Conservation (phyloP, 768 basidiomycete species). For the Suillus decipiens region DNA sequence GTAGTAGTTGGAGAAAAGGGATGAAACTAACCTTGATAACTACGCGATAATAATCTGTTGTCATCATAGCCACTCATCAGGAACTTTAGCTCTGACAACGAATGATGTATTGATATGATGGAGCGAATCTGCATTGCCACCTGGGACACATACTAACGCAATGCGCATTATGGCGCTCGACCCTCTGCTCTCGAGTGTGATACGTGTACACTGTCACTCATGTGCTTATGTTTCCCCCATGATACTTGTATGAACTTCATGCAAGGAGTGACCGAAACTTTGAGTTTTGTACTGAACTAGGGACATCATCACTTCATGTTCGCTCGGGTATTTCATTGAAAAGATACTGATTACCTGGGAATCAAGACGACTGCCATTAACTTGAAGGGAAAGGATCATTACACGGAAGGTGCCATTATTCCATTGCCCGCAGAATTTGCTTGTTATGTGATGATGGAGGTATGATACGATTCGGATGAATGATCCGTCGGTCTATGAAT, state of each 20-base stretch:
- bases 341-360: not conserved
- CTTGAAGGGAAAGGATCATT: too few relatives aligned
- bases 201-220: not conserved
- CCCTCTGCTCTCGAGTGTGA: not conserved
- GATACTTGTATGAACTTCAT: not conserved
- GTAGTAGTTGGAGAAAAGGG: not conserved
- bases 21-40: not conserved
- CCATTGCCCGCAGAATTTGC: conserved; percentile 7
- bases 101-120: not conserved
- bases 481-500: too few relatives aligned
- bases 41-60: not conserved
- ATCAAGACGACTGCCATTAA: not conserved
- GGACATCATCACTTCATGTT: not conserved
- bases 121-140: not conserved
- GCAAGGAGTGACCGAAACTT: not conserved
- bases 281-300: not conserved
- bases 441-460: not conserved
- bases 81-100: not conserved
- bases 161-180: not conserved
- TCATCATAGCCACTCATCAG: not conserved
- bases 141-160: not conserved
- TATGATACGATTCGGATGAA: too few relatives aligned
- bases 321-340: not conserved
- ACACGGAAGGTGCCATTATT: too few relatives aligned
- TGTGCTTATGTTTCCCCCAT: not conserved